These are phyloP conservation scores for Hypomyces rosellus DNA, from an alignment of 2,329 filamentous ascomycete species.

Conservation along the genomic window DNA sequence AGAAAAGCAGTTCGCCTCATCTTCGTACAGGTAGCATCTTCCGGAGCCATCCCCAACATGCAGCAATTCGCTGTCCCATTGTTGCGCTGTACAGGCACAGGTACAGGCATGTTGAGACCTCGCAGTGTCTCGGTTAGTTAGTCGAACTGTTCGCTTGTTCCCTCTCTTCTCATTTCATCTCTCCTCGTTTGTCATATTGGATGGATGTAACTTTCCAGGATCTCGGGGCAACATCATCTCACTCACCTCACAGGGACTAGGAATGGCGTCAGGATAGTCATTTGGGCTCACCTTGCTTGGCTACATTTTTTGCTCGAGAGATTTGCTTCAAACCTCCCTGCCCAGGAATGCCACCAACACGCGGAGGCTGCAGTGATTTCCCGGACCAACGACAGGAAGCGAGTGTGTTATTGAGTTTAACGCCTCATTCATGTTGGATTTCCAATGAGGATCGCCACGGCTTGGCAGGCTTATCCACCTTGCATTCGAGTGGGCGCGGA, in stretches of 20 bases:
- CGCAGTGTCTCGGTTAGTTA: conserved; percentile 6
- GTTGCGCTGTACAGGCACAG: too few species aligned
- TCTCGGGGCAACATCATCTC: conserved; percentile 1
- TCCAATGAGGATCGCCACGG: conserved; percentile 6
- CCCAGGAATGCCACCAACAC: too few species aligned
- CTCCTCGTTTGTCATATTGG: not conserved
- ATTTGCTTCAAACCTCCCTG: too few species aligned
- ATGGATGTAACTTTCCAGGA: not conserved
- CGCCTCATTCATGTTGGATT: conserved; percentile 2
- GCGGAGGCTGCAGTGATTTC: too few species aligned
- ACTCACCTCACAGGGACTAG: conserved; percentile 6
- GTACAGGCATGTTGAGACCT: too few species aligned
- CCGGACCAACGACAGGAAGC: not conserved
- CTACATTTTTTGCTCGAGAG: too few species aligned
- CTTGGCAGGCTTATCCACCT: not conserved
- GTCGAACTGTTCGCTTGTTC: not conserved
- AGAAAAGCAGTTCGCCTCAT: too few species aligned
- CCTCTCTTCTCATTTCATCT: not conserved
- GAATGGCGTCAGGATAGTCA: conserved; percentile 5
- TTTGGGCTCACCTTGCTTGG: too few species aligned
- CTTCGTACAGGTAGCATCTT: too few species aligned
- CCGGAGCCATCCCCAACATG: too few species aligned
- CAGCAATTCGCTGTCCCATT: too few species aligned
- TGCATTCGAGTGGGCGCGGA: not conserved
- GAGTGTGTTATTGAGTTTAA: not conserved